Evolutionary conservation across 805 yeast genomes (phyloP).

Genomic region (Kazachstania martiniae): DNA sequence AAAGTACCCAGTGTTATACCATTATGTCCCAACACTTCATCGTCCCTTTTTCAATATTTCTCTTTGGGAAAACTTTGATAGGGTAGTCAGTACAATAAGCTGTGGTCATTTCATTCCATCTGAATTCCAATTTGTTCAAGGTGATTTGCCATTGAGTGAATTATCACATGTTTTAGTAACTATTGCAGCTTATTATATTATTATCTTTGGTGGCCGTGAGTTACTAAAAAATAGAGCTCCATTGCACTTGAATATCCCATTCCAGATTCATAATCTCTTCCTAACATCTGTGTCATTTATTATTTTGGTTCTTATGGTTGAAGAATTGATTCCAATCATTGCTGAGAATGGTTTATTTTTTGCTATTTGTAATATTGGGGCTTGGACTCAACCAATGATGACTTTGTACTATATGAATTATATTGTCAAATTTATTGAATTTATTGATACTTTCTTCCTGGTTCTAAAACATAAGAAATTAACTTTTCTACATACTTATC

Average conservation of each 20-base stretch:
- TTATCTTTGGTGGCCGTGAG: slow-evolving; percentile 76
- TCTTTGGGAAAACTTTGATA: slow-evolving; percentile 22
- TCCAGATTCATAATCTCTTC: slow-evolving; percentile 74
- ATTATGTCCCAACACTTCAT: not conserved
- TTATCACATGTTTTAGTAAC: slow-evolving; percentile 44
- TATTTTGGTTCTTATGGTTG: slow-evolving; percentile 60
- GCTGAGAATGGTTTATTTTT: slow-evolving; percentile 65
- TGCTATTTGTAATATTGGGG: slow-evolving; percentile 65
- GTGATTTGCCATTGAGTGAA: slow-evolving; percentile 56
- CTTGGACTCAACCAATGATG: slow-evolving; percentile 78
- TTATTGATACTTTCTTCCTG: slow-evolving; percentile 80
- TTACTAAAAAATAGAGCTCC: slow-evolving; percentile 50
- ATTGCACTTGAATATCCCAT: slow-evolving; percentile 57
- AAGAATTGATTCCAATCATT: slow-evolving; percentile 77
- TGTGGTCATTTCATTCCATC: slow-evolving; percentile 21
- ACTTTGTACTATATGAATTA: slow-evolving; percentile 84
- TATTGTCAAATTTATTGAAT: slow-evolving; percentile 78
- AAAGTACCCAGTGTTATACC: not conserved
- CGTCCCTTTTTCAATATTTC: slow-evolving; percentile 1
- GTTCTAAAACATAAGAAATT: slow-evolving; percentile 86
- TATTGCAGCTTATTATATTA: slow-evolving; percentile 57
- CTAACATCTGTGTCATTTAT: slow-evolving; percentile 59
- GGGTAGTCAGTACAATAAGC: slow-evolving; percentile 8
- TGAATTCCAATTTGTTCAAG: slow-evolving; percentile 55
- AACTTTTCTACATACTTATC: slow-evolving; percentile 89